Conservation (phyloP, 2,329 filamentous ascomycete genomes). For the Xylaria sp. region DNA sequence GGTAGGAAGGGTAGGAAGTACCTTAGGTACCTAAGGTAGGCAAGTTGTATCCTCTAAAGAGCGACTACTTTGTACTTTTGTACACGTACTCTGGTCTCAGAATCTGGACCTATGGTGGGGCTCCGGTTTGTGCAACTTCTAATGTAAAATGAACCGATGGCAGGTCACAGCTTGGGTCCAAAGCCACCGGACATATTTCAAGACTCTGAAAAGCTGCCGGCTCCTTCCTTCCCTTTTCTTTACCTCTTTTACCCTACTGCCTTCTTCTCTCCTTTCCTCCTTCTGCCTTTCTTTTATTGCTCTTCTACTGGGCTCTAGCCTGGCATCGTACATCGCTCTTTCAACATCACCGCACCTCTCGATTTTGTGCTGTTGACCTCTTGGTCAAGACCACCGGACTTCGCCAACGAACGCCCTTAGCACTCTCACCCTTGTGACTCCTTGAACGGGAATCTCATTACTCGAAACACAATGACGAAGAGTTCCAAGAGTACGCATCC, state of each 20-base stretch:
- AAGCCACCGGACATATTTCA: conserved; percentile 17
- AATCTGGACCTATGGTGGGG: conserved; percentile 32
- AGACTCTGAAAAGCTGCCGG: conserved; percentile 4
- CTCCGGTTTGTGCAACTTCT: conserved; percentile 32
- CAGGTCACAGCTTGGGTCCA: not conserved
- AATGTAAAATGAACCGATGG: conserved; percentile 13
- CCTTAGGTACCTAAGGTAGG: not conserved
- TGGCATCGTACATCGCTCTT: not conserved
- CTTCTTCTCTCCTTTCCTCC: not conserved
- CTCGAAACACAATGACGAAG: conserved; percentile 23
- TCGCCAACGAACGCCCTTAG: conserved; percentile 26
- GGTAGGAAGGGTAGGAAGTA: not conserved
- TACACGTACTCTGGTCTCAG: conserved; percentile 22
- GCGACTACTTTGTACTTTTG: not conserved
- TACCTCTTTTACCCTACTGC: not conserved
- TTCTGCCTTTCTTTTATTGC: not conserved
- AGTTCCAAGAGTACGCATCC: conserved; percentile 16
- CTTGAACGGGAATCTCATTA: conserved; percentile 7
- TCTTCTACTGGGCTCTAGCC: not conserved
- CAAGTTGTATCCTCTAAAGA: no score
- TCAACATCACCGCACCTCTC: not conserved
- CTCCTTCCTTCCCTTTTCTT: not conserved
- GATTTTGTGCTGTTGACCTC: not conserved
- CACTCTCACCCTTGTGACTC: not conserved
- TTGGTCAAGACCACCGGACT: conserved; percentile 32